phyloP scores from a whole-genome alignment of 306 rosid genomes.

The Boehmeria nivea region DNA sequence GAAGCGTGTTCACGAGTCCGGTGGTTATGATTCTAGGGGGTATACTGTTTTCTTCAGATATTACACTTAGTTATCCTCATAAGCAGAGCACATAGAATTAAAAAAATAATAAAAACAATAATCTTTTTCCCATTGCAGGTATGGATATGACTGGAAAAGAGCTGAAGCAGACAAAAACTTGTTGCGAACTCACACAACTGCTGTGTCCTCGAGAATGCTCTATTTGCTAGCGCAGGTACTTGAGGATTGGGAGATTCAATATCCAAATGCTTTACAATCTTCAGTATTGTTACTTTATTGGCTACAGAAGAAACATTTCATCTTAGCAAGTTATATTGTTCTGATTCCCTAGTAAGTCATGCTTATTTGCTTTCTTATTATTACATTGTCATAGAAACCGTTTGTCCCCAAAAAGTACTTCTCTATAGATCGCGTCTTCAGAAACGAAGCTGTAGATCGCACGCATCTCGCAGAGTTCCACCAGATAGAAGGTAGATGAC shows the following conservation, averaged over 20 bases:
- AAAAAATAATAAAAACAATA: background rate
- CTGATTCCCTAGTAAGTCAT: background rate
- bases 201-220: constrained; percentile 92
- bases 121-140: constrained; percentile 36
- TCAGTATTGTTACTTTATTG: constrained; percentile 2
- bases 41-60: constrained; percentile 24
- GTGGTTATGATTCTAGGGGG: constrained; percentile 95
- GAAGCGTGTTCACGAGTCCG: constrained; percentile 72
- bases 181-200: constrained; percentile 89
- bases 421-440: constrained; percentile 94
- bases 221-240: constrained; percentile 71
- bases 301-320: background rate
- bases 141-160: constrained; percentile 83
- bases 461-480: constrained; percentile 99
- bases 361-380: constrained; percentile 9
- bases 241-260: too few species aligned
- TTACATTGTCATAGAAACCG: constrained; percentile 50
- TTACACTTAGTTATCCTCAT: constrained; percentile 3
- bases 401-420: constrained; percentile 79
- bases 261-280: too few species aligned
- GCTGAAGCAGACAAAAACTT: constrained; percentile 89
- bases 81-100: constrained; percentile 11
- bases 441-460: constrained; percentile 97
- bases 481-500: constrained; percentile 83
- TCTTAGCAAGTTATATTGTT: background rate